Conservation (phyloP, 139 green algal species). For the Chlamydomonas applanata region DNA sequence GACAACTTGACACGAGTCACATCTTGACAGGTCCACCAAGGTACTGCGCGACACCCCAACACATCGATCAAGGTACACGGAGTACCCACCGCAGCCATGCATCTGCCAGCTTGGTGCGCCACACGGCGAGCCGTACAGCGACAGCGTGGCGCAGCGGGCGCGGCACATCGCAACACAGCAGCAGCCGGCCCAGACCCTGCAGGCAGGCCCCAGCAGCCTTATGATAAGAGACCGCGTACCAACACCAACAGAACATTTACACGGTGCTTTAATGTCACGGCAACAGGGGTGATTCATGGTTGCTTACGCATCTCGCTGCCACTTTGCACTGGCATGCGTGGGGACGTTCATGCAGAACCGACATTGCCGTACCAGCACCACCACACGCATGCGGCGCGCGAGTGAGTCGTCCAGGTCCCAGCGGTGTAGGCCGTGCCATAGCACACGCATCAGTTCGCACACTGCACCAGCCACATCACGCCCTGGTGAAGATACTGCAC, state of each 20-base stretch:
- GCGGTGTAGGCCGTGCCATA: constrained; percentile 13
- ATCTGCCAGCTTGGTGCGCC: constrained; percentile 13
- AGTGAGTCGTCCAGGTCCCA: constrained; percentile 17
- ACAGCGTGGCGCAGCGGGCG: not conserved
- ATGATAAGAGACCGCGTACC: too few species aligned
- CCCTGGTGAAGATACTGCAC: not conserved
- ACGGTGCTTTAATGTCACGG: not conserved
- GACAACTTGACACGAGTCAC: too few species aligned
- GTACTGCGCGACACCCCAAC: too few species aligned
- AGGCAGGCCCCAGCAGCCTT: not conserved
- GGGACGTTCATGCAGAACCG: too few species aligned
- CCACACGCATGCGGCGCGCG: not conserved
- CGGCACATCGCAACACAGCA: constrained; percentile 13
- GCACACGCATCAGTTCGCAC: constrained; percentile 18
- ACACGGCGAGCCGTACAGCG: constrained; percentile 10
- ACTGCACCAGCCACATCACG: constrained; percentile 1
- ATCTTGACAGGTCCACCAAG: too few species aligned
- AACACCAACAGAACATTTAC: too few species aligned
- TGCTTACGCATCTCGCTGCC: too few species aligned
- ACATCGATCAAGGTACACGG: too few species aligned
- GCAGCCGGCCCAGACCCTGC: not conserved
- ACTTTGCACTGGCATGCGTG: too few species aligned
- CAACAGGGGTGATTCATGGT: not conserved
- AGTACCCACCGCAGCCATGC: not conserved
- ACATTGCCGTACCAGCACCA: constrained; percentile 7